A percentile compares a stretch with the other conserved stretches of the same genome.
These are phyloP conservation scores for Grosmannia clavigera DNA, from an alignment of 2,329 filamentous ascomycete genomes.

Conservation along the genomic window DNA sequence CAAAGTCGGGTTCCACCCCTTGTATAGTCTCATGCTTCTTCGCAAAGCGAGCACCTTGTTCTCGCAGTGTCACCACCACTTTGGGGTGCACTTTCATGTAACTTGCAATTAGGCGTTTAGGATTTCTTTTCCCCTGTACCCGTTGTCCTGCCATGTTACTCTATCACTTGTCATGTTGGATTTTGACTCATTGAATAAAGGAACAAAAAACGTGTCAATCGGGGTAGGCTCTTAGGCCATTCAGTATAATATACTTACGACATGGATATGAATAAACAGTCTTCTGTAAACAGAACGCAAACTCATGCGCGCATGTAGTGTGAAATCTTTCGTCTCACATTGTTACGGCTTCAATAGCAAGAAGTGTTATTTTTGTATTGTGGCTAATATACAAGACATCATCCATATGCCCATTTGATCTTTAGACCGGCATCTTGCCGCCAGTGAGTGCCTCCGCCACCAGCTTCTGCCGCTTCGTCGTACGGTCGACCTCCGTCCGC, in stretches of 20 bases:
- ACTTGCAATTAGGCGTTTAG: not conserved
- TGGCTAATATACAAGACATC: slow-evolving; percentile 1
- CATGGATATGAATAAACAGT: not conserved
- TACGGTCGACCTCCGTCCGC: slow-evolving; percentile 29
- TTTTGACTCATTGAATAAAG: not conserved
- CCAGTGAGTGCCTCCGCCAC: slow-evolving; percentile 48
- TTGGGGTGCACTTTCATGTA: not conserved
- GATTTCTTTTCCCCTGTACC: not conserved
- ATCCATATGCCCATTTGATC: not conserved
- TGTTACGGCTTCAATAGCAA: not conserved
- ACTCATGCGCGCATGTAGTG: not conserved
- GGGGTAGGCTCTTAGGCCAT: not conserved
- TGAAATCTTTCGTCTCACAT: not conserved
- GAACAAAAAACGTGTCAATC: not conserved
- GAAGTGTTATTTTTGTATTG: not conserved
- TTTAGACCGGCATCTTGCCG: slow-evolving; percentile 33
- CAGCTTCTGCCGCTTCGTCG: slow-evolving; percentile 36
- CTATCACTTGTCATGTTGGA: not conserved
- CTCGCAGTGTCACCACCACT: not conserved
- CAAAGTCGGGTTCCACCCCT: not conserved
- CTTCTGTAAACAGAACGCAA: not conserved
- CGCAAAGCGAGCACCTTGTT: not conserved
- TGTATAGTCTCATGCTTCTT: not conserved
- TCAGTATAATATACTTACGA: not conserved
- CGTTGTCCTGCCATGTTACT: not conserved